These are phyloP conservation scores for Clonostachys rosea DNA, from an alignment of 2,329 filamentous ascomycete species.

Conservation along the genomic window DNA sequence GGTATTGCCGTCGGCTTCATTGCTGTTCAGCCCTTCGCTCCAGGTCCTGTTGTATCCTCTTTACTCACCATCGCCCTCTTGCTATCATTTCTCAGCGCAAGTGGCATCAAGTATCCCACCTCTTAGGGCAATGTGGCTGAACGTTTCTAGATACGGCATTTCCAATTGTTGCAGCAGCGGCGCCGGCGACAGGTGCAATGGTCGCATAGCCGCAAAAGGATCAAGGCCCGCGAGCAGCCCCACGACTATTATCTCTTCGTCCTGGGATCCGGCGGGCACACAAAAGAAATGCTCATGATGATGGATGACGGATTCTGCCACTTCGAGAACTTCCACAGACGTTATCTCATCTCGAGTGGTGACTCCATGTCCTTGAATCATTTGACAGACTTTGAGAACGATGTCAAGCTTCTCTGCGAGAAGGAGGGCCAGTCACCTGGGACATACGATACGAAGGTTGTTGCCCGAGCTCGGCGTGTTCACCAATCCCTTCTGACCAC, in stretches of 20 bases:
- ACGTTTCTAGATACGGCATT: constrained; percentile 17
- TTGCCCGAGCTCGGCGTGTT: constrained; percentile 74
- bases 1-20: no score
- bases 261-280: constrained; percentile 90
- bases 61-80: no score
- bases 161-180: constrained; percentile 15
- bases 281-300: constrained; percentile 88
- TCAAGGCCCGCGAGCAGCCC: background rate
- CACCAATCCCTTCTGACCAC: constrained; percentile 77
- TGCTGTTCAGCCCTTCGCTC: no score
- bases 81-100: no score
- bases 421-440: constrained; percentile 20
- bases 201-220: background rate
- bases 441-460: constrained; percentile 58
- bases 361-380: constrained; percentile 64
- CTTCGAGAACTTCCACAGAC: constrained; percentile 57
- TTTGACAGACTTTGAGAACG: constrained; percentile 52
- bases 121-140: background rate
- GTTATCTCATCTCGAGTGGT: constrained; percentile 75
- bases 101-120: no score
- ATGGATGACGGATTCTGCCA: constrained; percentile 55
- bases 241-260: constrained; percentile 66
- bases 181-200: constrained; percentile 2
- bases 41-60: no score
- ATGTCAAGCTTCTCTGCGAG: constrained; percentile 16